phyloP scores from a whole-genome alignment of 441 rosid genomes.

The Syzygium malaccense region DNA sequence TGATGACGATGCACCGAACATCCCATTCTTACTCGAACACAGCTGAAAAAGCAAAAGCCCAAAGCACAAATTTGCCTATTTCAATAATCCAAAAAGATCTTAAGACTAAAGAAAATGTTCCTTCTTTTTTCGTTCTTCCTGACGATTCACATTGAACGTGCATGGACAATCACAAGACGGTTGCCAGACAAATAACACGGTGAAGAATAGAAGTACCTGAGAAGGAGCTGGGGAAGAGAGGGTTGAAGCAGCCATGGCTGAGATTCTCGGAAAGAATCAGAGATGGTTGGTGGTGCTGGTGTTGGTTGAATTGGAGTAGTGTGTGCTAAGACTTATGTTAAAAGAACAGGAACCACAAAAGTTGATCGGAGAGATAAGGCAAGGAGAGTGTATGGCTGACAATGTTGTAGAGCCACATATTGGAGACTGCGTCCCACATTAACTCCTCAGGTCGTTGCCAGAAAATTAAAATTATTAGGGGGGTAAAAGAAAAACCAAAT shows the following conservation, averaged over 20 bases:
- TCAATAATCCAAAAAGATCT: background rate
- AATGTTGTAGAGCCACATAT: background rate
- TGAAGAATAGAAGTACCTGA: background rate
- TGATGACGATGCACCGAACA: background rate
- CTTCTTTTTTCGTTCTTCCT: background rate
- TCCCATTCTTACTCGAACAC: background rate
- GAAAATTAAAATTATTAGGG: background rate
- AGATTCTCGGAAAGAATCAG: background rate
- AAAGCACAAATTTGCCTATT: background rate
- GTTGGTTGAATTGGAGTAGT: background rate
- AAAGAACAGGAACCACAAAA: background rate
- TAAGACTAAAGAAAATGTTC: background rate
- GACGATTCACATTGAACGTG: background rate
- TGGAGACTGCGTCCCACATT: background rate
- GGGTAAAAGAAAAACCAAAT: no score
- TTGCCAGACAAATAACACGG: background rate
- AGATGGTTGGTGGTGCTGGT: background rate
- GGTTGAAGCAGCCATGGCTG: slow-evolving; percentile 6
- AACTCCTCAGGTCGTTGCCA: background rate
- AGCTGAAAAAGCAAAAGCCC: background rate
- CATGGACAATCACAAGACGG: background rate
- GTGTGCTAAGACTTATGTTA: background rate
- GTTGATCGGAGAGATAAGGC: background rate
- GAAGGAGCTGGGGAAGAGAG: slow-evolving; percentile 4
- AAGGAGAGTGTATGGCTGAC: background rate